Percentiles rank a stretch among this genome's conserved stretches.
Evolutionary conservation across 257 asterid species (phyloP).

Genomic region (Primulina eburnea): DNA sequence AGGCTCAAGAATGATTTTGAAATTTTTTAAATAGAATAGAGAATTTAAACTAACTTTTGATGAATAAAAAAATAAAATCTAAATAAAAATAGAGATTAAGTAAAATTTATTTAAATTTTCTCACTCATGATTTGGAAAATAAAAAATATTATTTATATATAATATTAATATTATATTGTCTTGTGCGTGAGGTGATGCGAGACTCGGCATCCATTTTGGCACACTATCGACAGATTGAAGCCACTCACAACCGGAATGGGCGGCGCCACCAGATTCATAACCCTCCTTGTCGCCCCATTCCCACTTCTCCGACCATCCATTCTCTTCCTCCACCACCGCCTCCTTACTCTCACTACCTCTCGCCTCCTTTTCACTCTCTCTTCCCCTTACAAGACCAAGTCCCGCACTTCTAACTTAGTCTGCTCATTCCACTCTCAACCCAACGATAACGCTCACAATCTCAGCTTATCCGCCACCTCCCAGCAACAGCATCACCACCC

Average conservation of each 20-base stretch:
- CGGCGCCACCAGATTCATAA: conserved; percentile 68
- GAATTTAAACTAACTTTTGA: too few species aligned
- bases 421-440: conserved; percentile 43
- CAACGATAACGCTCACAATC: conserved; percentile 24
- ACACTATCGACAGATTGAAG: background rate
- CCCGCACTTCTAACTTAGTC: conserved; percentile 30
- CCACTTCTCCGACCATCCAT: conserved; percentile 58
- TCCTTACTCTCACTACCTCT: conserved; percentile 31
- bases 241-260: conserved; percentile 48
- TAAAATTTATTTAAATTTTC: too few species aligned
- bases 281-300: conserved; percentile 55
- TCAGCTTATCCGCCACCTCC: conserved; percentile 30
- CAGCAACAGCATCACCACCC: conserved; percentile 43
- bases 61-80: too few species aligned
- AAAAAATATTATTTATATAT: too few species aligned
- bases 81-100: too few species aligned
- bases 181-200: too few species aligned
- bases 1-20: too few species aligned
- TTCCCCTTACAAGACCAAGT: conserved; percentile 28
- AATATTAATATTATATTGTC: too few species aligned
- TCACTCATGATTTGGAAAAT: too few species aligned
- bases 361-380: conserved; percentile 32
- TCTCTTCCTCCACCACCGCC: conserved; percentile 42
- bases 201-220: background rate
- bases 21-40: too few species aligned